Evolutionary conservation across 2,329 filamentous ascomycete species (phyloP), one percentile per base, ranked within the genome.

Genomic region (Fusarium foetens): DNA sequence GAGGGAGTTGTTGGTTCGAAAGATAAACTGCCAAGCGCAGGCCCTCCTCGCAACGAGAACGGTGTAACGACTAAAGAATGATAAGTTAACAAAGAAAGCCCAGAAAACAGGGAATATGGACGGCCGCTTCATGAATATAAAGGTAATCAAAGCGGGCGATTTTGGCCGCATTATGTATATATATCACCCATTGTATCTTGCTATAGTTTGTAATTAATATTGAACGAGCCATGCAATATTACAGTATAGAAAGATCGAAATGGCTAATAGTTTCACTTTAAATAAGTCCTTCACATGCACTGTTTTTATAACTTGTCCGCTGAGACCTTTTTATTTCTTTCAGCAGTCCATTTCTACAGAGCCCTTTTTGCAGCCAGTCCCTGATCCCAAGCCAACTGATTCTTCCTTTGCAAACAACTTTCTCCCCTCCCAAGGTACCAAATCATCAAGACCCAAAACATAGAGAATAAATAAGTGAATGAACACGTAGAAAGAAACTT

Each of bases 1-100:
- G 77, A 78, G 60, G 72, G 68, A 17, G 70, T 79, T 6, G 53
- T 66, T 31, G 78, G 77, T 5, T 72, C 76, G 13, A 73, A 63
- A 38, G 72, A 71, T n/a, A 76, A 68, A 57, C 36, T 66, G 29
- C 57, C 63, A 14, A 68, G 60, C 16, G 35, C 33, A 19, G 73
- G 53, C 43, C 45, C 70, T 48, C 46, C 58, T 36, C 38, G 31
- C 21, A 66, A 58, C 21, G 57, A 41, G 19, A 55, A 58, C 23
- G 57, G 39, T 36, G 38, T 52, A 36, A 48, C 66, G 46, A 60
- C 19, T 25, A 73, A 63, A 58, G 70, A 71, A 58, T 71, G 62
- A 73, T 25, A 13, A 49, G 25, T 36, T 29, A 12, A 54, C 59
- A 42, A 23, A 35, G 46, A 60, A 42, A 46, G 25, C 23, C 11